phyloP scores from a whole-genome alignment of 1,284 basidiomycete genomes.

The Cryptococcus sp. region DNA sequence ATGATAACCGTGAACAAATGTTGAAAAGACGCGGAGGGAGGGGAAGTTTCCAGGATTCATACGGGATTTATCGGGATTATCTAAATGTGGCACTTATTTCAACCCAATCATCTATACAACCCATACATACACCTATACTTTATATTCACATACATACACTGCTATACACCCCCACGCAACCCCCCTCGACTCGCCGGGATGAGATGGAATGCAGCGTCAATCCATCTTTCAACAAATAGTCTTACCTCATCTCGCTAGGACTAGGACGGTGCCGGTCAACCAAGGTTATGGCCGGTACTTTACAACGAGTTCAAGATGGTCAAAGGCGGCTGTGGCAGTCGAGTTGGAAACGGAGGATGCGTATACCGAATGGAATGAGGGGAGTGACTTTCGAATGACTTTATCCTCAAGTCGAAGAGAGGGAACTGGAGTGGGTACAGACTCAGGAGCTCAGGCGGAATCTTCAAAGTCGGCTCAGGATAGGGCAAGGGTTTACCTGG shows the following conservation, averaged over 20 bases:
- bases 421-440: neutral
- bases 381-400: neutral
- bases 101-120: neutral
- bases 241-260: conserved; percentile 15
- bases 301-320: neutral
- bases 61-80: conserved; percentile 7
- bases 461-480: neutral
- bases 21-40: neutral
- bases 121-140: neutral
- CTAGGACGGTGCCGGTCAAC: neutral
- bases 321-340: neutral
- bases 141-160: neutral
- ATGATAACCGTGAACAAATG: neutral
- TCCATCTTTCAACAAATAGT: conserved; percentile 19
- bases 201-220: conserved; percentile 24
- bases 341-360: neutral
- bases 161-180: neutral
- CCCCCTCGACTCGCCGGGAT: neutral
- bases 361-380: neutral
- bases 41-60: conserved; percentile 12
- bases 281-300: neutral
- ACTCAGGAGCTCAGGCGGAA: neutral
- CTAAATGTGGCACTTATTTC: conserved; percentile 8
- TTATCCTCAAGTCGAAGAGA: neutral
- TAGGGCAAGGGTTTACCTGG: neutral